Evolutionary conservation across 2,329 filamentous ascomycete species (phyloP), one percentile per base, ranked within the genome.

Genomic region (Dactylonectria macrodidyma): DNA sequence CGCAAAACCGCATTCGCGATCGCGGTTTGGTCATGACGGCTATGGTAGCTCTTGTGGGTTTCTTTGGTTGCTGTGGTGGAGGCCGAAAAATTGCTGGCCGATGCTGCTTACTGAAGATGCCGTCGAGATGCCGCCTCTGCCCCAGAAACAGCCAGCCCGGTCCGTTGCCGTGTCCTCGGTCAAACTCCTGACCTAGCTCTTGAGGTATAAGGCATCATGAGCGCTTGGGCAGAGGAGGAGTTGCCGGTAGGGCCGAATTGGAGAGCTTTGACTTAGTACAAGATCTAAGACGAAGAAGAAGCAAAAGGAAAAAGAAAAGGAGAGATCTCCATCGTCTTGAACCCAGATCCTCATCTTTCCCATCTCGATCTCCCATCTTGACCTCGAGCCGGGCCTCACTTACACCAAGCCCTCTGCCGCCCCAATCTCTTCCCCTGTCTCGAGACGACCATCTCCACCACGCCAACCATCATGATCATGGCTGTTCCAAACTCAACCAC

Each of bases 181-280:
- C 69, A 67, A 59, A 63, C 58, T 64, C 26, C 36, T 63, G 50
- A 34, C 36, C 51, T 44, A 51, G 41, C 58, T 36, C 24, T 26
- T 47, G 33, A 67, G 54, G 56, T 63, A 62, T 69, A 67, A 67
- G 60, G 64, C 60, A 67, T 69, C 64, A 67, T 67, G 54, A 55
- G 47, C 34, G 48, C 59, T 72, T 72, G 54, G 57, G 34, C 68
- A 71, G 62, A 54, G 59, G 58, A 48, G 59, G 46, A 34, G 44
- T 52, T 58, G 22, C 68, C 70, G 65, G 72, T 64, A 62, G 68
- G 58, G 55, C 64, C 54, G 63, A 62, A 61, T 54, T 64, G 44
- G 55, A 64, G 54, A 10, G 26, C 5, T 11, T 38, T 57, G 56
- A 59, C 67, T 30, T 30, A 30, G 26, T 30, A 30, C 26, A 30